Evolutionary conservation across 2,329 filamentous ascomycete species (phyloP).

Genomic region (Monosporascus sp.): DNA sequence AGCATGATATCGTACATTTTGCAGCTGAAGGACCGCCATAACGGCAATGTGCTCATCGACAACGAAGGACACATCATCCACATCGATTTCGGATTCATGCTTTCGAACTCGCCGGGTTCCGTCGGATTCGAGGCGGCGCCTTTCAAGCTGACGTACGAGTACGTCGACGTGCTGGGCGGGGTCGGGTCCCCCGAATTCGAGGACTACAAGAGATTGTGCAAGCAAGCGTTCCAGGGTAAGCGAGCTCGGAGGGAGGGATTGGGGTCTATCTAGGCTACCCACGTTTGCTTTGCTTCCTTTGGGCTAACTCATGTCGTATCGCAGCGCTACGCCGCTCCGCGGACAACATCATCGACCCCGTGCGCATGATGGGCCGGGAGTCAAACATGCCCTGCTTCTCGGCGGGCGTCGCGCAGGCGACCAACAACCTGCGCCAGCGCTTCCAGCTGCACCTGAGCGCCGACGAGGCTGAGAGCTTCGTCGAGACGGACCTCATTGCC

Average conservation of each 20-base stretch:
- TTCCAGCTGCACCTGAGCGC: constrained; percentile 80
- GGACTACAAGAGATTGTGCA: constrained; percentile 73
- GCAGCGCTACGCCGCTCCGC: constrained; percentile 69
- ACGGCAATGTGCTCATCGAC: constrained; percentile 81
- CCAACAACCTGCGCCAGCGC: constrained; percentile 62
- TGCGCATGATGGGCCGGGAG: constrained; percentile 78
- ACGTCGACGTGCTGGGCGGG: constrained; percentile 77
- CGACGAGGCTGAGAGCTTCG: constrained; percentile 75
- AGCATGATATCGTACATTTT: constrained; percentile 80
- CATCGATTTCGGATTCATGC: constrained; percentile 87
- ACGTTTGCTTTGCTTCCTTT: not conserved
- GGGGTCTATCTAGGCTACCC: not conserved
- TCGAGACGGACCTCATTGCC: constrained; percentile 71
- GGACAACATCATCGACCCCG: constrained; percentile 74
- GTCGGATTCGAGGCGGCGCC: constrained; percentile 84
- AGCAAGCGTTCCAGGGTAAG: constrained; percentile 74
- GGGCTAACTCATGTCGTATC: constrained; percentile 1
- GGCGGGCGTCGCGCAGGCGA: constrained; percentile 66
- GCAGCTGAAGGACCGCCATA: constrained; percentile 81
- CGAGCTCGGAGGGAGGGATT: not conserved
- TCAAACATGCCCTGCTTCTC: constrained; percentile 83
- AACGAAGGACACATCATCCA: constrained; percentile 83
- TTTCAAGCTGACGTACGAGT: constrained; percentile 82
- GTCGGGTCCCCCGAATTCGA: constrained; percentile 64
- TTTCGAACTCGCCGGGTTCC: constrained; percentile 78